Evolutionary conservation across 352 stramenopile species (phyloP).

Genomic region (Phytophthora europaea): DNA sequence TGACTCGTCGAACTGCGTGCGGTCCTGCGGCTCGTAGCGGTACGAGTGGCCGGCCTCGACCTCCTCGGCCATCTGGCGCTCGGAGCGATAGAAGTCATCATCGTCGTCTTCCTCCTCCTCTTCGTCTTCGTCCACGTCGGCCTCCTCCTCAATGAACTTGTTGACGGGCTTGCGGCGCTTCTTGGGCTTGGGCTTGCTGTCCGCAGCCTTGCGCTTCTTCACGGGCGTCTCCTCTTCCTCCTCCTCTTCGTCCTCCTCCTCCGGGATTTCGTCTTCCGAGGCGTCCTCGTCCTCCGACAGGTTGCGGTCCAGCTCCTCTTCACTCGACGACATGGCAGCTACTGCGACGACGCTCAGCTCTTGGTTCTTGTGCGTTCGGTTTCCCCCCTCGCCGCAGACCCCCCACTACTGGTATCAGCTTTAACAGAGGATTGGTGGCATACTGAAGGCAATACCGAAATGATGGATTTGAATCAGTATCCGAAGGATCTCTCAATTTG

Average conservation of each 20-base stretch:
- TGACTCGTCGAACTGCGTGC: conserved; percentile 79
- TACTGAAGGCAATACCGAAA: conserved; percentile 6
- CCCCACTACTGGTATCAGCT: conserved; percentile 22
- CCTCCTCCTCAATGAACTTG: conserved; percentile 92
- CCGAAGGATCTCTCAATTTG: neutral
- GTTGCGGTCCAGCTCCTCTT: conserved; percentile 88
- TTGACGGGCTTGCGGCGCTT: conserved; percentile 87
- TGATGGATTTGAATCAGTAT: neutral
- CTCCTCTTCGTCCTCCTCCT: conserved; percentile 76
- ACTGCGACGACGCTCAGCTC: conserved; percentile 1
- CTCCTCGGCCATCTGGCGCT: conserved; percentile 84
- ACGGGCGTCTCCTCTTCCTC: conserved; percentile 62
- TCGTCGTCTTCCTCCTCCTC: conserved; percentile 90
- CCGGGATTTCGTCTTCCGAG: conserved; percentile 80
- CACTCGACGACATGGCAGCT: conserved; percentile 84
- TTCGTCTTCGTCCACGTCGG: conserved; percentile 90
- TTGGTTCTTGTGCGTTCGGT: conserved; percentile 27
- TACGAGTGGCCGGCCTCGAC: conserved; percentile 70
- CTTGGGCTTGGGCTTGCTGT: conserved; percentile 82
- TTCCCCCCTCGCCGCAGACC: conserved; percentile 26
- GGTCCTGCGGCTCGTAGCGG: conserved; percentile 82
- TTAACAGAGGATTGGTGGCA: neutral
- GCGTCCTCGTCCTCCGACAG: conserved; percentile 84
- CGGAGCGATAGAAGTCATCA: conserved; percentile 80
- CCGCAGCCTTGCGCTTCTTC: conserved; percentile 83